Base-by-base conservation (phyloP, 768 basidiomycete species). In the Calocera viscosa region DNA sequence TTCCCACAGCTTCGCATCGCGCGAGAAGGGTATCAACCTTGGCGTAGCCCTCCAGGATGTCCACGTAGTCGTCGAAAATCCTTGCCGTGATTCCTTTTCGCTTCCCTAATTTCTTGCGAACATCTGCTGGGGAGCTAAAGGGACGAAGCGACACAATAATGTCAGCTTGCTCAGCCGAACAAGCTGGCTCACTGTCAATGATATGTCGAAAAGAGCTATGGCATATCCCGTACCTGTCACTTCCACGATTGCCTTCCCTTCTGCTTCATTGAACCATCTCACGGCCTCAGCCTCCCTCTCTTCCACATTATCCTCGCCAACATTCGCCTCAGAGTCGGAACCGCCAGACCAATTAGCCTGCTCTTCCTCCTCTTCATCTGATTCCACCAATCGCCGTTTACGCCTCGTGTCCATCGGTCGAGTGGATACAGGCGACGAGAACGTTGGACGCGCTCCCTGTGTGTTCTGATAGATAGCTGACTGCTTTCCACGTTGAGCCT, bases 1-100 rank as follows among this genome's bases (percentile, higher is more conserved):
- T 79, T 22, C 94, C 95, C 71, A 94, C 92, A 66, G 80, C 78
- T 76, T 97, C 94, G 75, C 95, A 98, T 66, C 89, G 85, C 75
- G 86, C 85, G 16, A 99, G 83, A 69, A 97, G 87, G 68, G 80
- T 84, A 75, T 99, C 96, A 66, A 98, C 94, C 39, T 87, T 84
- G 12, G 86, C 85, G 72, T 95, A 97, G 8, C 89, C 91, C 66
- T 83, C 78, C 73, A 97, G 88, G 71, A 96, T 89, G 41, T 84
- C 81, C 66, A 84, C 84, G 74, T 90, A 94, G 70, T 94, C 92
- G 72, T 95, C 92, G 74, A 98, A 91, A 75, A 98, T 81, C 67
- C 89, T 85, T 68, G 90, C 82, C 69, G 92, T 94, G 72, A 99
- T 86, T 24, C 95, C 94, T 2, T 79, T 82, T 60, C 53, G 53